Base-by-base conservation (phyloP, 257 asterid genomes). In the Solanum okadae region DNA sequence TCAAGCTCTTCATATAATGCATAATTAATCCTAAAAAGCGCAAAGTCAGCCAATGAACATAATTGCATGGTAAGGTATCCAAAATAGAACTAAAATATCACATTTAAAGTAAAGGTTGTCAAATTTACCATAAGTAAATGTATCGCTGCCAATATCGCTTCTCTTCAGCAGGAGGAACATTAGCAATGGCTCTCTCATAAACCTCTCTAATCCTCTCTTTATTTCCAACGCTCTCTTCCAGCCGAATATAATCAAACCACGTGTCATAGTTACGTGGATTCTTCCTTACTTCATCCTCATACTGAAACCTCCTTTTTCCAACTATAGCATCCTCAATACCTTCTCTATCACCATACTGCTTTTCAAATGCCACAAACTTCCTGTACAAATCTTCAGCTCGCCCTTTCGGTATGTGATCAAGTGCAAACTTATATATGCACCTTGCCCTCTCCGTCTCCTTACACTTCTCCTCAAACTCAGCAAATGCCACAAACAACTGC, bases 261-360 rank as follows among this genome's bases (percentile, higher is more conserved):
- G 93, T 94, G 86, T 96, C 98, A 88, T 96, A 96, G 82, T 95
- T 95, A 46, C 93, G 91, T 0, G 99, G 98, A 86, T 96, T 94
- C 89, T 96, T 96, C 93, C 95, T 90, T 71, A 96, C 96, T 83
- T 94, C 98, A 35, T 95, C 99, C 92, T 95, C 98, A 35, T 95
- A 96, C 89, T 95, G 96, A 91, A 95, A 95, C 93, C 98, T 93
- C 90, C 95, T 95, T 92, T 95, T 95, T 63, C 98, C 98, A 85
- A 96, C 97, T 73, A 96, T 94, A 23, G 98, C 99, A 87, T 95
- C 98, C 91, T 96, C 99, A 10, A 96, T 96, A 78, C 99, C 99
- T 89, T 95, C 98, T 91, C 88, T 94, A 35, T 95, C 98, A 59
- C 99, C 98, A 91, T 94, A 97, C 86, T 96, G 99, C 90, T 96